Base-by-base conservation (phyloP, 345 rosid genomes). In the Laguncularia racemosa region DNA sequence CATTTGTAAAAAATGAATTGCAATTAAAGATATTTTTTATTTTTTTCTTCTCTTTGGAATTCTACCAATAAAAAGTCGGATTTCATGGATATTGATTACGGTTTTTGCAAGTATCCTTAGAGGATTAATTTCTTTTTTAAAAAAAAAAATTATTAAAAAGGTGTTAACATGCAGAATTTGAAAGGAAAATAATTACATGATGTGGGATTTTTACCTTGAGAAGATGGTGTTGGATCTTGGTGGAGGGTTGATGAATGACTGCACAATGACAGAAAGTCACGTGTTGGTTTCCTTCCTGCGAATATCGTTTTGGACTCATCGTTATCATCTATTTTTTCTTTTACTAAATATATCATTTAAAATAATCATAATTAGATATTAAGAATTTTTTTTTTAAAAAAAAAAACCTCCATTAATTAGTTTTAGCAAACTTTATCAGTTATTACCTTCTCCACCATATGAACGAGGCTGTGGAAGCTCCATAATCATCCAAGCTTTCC, bases 191-290 rank as follows among this genome's bases (percentile, higher is more conserved):
- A 46, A 4, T 28, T 20, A 51, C n/a, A 58, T 44, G 48, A 54
- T 13, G 46, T 12, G 38, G n/a, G 62, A 38, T 14, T 26, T 14
- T 26, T 74, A 88, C 96, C 96, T 78, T 81, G 96, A 81, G 91
- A 76, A 67, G 89, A 66, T 49, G 85, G 79, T 20, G 75, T 83
- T 68, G 84, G 95, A 81, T 93, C 90, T 79, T 82, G 83, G 45
- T 74, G 95, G 71, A 61, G 68, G 38, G 50, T 70, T 20, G 83
- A 71, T 67, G 99, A 71, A 77, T 83, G 91, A 68, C 76, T 81
- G 90, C 82, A 78, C 69, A 90, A 87, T 57, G 99, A 85, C 53
- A 90, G 80, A 77, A 90, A 90, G 76, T 93, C 96, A 47, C 84
- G 92, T 21, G 86, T 81, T 68, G 96, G 77, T 82, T 90, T 82